Percentiles rank a stretch among this genome's conserved stretches.
These are phyloP conservation scores for Spinellus fusiger DNA, from an alignment of 192 early-diverging fungal species.

Conservation along the genomic window DNA sequence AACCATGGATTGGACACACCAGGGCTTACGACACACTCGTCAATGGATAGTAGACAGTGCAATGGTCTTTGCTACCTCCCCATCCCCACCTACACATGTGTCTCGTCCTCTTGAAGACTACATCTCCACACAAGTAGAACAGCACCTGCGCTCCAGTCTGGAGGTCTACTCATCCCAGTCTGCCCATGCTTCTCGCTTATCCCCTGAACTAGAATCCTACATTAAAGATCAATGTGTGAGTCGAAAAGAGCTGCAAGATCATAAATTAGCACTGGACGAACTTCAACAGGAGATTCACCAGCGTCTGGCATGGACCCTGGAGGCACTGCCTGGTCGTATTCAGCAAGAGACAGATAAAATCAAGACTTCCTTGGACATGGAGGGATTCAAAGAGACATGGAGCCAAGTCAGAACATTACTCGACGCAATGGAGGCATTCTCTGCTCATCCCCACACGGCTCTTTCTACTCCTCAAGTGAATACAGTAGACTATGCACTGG, in stretches of 20 bases:
- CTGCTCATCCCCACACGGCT: no score
- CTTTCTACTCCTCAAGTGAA: not conserved
- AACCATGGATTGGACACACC: no score
- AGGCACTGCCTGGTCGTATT: not conserved
- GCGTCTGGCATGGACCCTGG: not conserved
- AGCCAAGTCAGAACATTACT: not conserved
- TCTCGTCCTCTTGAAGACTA: no score
- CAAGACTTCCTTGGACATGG: not conserved
- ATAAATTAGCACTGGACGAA: not conserved
- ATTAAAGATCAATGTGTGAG: not conserved
- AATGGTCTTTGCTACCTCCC: no score
- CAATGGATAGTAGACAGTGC: no score
- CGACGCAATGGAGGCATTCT: not conserved
- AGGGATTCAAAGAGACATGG: not conserved
- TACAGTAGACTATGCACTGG: not conserved
- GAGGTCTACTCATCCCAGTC: no score
- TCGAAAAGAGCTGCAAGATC: not conserved
- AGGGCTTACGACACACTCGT: no score
- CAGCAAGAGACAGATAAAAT: not conserved
- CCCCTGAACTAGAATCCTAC: not conserved
- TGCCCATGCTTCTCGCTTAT: no score
- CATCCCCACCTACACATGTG: no score
- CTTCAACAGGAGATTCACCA: not conserved
- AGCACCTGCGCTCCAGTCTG: no score
- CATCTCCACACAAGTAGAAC: no score